Evolutionary conservation across 768 basidiomycete genomes (phyloP).

Genomic region (Tulasnella sp.): DNA sequence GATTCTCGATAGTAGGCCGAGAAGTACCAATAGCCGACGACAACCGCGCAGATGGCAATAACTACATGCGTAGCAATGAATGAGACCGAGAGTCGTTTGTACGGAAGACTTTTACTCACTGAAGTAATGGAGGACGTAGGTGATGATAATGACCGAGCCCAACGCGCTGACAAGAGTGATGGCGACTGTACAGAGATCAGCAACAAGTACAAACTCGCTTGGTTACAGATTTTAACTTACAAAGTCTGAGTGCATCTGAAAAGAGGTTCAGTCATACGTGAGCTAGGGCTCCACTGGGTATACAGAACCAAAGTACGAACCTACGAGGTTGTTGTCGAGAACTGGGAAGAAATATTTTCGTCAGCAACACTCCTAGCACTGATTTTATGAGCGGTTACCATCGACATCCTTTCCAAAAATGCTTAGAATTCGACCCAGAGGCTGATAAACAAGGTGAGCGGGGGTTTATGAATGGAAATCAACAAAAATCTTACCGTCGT

Average conservation of each 20-base stretch:
- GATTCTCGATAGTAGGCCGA: constrained; percentile 58
- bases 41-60: constrained; percentile 41
- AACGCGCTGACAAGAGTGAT: constrained; percentile 40
- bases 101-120: too few relatives aligned
- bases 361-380: neutral
- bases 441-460: neutral
- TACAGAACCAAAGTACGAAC: neutral
- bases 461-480: too few relatives aligned
- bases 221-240: neutral
- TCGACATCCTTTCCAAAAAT: constrained; percentile 21
- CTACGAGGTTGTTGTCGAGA: neutral
- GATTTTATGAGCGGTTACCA: constrained; percentile 1
- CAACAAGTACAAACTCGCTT: neutral
- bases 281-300: neutral
- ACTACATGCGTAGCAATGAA: too few relatives aligned
- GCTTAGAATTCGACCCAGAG: constrained; percentile 9
- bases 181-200: constrained; percentile 28
- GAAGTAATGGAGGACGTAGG: constrained; percentile 50
- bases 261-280: neutral
- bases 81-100: too few relatives aligned
- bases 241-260: neutral
- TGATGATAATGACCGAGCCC: constrained; percentile 44
- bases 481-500: neutral
- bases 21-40: constrained; percentile 49
- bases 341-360: neutral